Evolutionary conservation across 441 rosid species (phyloP), one percentile per base, ranked within the genome.

Genomic region (California macrophylla): DNA sequence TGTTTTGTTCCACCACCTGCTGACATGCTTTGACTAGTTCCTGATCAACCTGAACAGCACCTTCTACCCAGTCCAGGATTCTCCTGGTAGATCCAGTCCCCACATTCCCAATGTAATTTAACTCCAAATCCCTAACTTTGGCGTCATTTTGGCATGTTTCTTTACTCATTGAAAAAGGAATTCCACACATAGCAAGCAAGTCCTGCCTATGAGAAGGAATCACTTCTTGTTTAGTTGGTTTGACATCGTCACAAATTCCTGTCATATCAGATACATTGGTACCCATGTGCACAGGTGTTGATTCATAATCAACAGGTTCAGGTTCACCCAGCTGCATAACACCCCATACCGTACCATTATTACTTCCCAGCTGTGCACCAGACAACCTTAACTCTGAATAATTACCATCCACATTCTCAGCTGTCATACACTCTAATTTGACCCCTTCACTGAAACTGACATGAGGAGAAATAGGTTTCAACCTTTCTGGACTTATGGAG

Each of bases 391-490:
- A 64, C 47, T 69, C 72, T 34, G 66, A 68, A 68, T 54, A 68
- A 68, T 54, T 70, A 64, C 68, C 42, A 68, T 71, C 74, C 61
- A 36, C 52, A 68, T 74, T 77, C 50, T 45, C 74, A 69, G 66
- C 61, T 30, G 64, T 23, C 9, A 66, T n/a, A n/a, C 42, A 25
- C 50, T 36, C 18, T 47, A 61, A 29, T 60, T 81, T 79, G 68
- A 78, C 76, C 54, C 77, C 75, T 67, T 79, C 79, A 69, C 72
- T 69, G 64, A 74, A 72, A 76, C 69, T 45, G 72, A 36, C 83
- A 68, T 81, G 88, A 32, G 93, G 90, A 77, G 90, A 88, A 73
- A 80, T 78, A 60, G 80, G 66, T 30, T 72, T 76, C 64, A 72
- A 66, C 76, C 81, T 75, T 50, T 73, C 78, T 62, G 92, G 92